Evolutionary conservation across 2,329 filamentous ascomycete species (phyloP).

Genomic region (Chrysoporthe puriensis): DNA sequence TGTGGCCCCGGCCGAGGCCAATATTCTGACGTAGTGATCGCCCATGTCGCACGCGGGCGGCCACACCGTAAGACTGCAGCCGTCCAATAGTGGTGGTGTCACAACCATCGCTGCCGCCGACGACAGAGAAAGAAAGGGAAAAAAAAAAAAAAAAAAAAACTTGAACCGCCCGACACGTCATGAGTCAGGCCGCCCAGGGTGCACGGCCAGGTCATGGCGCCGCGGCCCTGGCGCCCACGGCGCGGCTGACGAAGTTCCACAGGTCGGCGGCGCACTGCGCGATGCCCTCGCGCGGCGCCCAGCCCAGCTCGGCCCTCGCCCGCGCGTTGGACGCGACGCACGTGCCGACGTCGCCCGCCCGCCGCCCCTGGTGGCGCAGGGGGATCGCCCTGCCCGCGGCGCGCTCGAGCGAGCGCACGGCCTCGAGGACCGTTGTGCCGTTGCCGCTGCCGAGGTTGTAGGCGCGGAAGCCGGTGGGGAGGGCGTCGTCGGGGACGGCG

Average conservation of each 20-base stretch:
- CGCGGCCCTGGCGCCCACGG: slow-evolving; percentile 6
- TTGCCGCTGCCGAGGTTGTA: slow-evolving; percentile 53
- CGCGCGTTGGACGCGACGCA: slow-evolving; percentile 47
- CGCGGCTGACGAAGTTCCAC: slow-evolving; percentile 39
- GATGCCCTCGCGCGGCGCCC: slow-evolving; percentile 41
- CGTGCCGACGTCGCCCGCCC: slow-evolving; percentile 48
- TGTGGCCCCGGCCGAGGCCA: not conserved
- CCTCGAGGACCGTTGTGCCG: slow-evolving; percentile 49
- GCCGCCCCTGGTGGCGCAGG: slow-evolving; percentile 41
- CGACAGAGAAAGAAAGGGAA: not conserved
- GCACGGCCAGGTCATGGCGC: no score
- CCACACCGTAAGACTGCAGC: not conserved
- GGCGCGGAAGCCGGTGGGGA: slow-evolving; percentile 43
- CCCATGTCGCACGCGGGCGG: not conserved
- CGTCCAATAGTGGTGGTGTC: slow-evolving; percentile 1
- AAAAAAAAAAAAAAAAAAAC: not conserved
- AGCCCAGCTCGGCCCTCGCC: slow-evolving; percentile 48
- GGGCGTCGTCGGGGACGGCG: slow-evolving; percentile 23
- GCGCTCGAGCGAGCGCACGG: slow-evolving; percentile 44
- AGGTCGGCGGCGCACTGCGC: slow-evolving; percentile 39
- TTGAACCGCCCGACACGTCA: no score
- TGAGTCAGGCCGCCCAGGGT: no score
- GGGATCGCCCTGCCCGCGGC: slow-evolving; percentile 43
- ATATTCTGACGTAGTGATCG: not conserved
- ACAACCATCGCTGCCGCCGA: not conserved